These are phyloP conservation scores for Mrakia frigida DNA, from an alignment of 768 basidiomycete genomes.

Conservation along the genomic window DNA sequence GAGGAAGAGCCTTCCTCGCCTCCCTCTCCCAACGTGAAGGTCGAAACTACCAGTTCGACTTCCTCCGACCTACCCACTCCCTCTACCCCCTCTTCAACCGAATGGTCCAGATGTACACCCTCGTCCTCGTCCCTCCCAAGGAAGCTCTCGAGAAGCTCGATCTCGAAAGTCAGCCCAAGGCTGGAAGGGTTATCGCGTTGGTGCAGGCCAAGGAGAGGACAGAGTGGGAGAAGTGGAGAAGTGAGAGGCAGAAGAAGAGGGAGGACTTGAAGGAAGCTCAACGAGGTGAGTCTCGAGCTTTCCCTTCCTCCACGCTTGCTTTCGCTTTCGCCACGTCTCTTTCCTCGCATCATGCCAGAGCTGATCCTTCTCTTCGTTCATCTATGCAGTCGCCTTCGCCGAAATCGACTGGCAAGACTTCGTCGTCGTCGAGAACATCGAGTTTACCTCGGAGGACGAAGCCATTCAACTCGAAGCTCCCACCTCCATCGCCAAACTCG, in stretches of 20 bases:
- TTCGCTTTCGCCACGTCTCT: too few species aligned
- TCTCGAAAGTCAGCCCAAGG: conserved; percentile 46
- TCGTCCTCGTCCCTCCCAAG: conserved; percentile 75
- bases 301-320: not conserved
- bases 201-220: conserved; percentile 71
- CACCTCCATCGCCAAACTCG: conserved; percentile 89
- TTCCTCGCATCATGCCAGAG: not conserved
- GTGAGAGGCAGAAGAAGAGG: conserved; percentile 76
- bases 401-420: conserved; percentile 99
- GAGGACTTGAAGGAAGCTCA: conserved; percentile 78
- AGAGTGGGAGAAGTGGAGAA: conserved; percentile 79
- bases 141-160: conserved; percentile 67
- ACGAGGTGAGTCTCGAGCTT: conserved; percentile 10
- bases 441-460: conserved; percentile 83
- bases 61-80: conserved; percentile 89
- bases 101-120: conserved; percentile 91
- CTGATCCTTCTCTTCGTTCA: not conserved
- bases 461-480: conserved; percentile 86
- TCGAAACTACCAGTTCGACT: conserved; percentile 96
- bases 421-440: conserved; percentile 94
- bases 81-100: conserved; percentile 96
- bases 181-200: conserved; percentile 67
- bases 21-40: conserved; percentile 81
- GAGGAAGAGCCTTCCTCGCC: conserved; percentile 79
- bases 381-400: conserved; percentile 69